Conservation (phyloP, 2,329 filamentous ascomycete genomes). For the Colletotrichum neosansevieriae region DNA sequence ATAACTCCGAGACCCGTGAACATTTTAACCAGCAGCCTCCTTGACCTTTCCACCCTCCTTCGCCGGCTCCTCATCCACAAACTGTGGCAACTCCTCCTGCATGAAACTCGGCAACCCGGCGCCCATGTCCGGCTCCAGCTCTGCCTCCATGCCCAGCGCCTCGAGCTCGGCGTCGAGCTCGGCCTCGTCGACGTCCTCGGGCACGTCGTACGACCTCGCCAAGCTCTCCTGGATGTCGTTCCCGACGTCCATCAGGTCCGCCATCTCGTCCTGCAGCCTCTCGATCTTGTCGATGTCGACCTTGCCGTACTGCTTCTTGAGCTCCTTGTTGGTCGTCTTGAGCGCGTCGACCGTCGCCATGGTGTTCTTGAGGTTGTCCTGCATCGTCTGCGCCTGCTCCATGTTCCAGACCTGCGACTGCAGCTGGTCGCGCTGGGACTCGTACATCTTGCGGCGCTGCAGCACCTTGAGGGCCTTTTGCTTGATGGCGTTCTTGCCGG, state of each 20-base stretch:
- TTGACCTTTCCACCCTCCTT: slow-evolving; percentile 81
- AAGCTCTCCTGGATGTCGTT: slow-evolving; percentile 99
- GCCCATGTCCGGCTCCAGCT: slow-evolving; percentile 79
- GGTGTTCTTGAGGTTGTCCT: slow-evolving; percentile 97
- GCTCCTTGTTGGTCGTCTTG: slow-evolving; percentile 94
- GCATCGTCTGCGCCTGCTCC: slow-evolving; percentile 98
- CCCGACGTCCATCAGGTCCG: slow-evolving; percentile 94
- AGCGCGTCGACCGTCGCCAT: slow-evolving; percentile 99
- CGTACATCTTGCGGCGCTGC: slow-evolving; percentile 93
- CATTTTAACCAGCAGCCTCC: slow-evolving; percentile 72
- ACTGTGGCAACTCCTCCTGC: slow-evolving; percentile 88
- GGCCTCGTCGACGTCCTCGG: slow-evolving; percentile 96
- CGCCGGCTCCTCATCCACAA: slow-evolving; percentile 91
- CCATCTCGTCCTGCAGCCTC: slow-evolving; percentile 98
- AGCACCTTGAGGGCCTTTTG: slow-evolving; percentile 95
- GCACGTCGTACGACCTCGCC: slow-evolving; percentile 90
- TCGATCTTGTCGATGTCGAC: slow-evolving; percentile 98
- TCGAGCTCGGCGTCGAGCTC: slow-evolving; percentile 97
- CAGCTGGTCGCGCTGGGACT: slow-evolving; percentile 92
- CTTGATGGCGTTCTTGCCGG: slow-evolving; percentile 91
- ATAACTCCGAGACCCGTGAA: neutral
- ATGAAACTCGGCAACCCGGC: slow-evolving; percentile 83
- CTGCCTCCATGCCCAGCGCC: slow-evolving; percentile 92
- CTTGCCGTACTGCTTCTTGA: slow-evolving; percentile 95
- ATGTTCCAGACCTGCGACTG: slow-evolving; percentile 98